Evolutionary conservation across 2,329 filamentous ascomycete species (phyloP), one percentile per base, ranked within the genome.

Genomic region (Pestalotiopsis sp.): DNA sequence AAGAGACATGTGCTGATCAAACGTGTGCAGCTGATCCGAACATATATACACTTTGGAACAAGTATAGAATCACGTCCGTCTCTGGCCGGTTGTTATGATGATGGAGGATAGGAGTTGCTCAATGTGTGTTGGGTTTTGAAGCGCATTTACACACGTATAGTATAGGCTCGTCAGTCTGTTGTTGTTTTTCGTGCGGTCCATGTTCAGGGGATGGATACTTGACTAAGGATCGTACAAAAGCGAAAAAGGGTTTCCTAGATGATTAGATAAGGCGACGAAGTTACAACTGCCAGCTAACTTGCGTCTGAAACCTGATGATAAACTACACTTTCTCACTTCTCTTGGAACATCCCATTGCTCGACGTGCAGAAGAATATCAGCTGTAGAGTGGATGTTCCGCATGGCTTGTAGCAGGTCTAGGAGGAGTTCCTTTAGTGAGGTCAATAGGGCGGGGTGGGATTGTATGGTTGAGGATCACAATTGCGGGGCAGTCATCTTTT

Each of bases 241-340:
- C 63, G 41, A 65, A 36, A 36, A 36, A 57, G 41, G 62, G 39
- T 65, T 52, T 49, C 27, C 20, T 65, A 65, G 63, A 65, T 41
- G 52, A 25, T 45, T 65, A 65, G 63, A 65, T 23, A 31, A 31
- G 45, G 63, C 27, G 7, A n/a, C 11, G 31, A 20, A 13, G 20
- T 65, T 39, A 39, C 63, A n/a, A 36, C 31, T 61, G 58, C 27
- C 25, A 17, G n/a, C 31, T 14, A 49, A 14, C 41, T 14, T 14
- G 41, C 41, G 13, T 49, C 41, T 14, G 41, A 49, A 49, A 49
- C 41, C 41, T 14, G n/a, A 49, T 49, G 41, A 49, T 49, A 14
- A 14, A 14, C n/a, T 49, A 49, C n/a, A 49, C 5, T 49, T 36
- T 36, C 31, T 36, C 31, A 36, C 31, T 36, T 36, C 7, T 9